Conservation (phyloP, 2,329 filamentous ascomycete species). For the Huntiella omanensis region DNA sequence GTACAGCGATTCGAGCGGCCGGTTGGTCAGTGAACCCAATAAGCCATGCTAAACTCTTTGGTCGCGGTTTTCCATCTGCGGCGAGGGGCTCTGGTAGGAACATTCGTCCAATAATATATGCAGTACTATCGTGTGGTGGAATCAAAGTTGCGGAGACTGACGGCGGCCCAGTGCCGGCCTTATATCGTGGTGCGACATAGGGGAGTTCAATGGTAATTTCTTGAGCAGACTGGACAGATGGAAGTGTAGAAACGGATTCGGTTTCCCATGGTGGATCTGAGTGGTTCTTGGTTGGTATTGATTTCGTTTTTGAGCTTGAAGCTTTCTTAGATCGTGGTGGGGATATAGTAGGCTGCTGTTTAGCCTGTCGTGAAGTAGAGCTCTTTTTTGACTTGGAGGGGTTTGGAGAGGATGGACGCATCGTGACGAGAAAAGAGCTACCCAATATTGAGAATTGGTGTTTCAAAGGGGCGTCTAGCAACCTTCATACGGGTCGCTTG, state of each 20-base stretch:
- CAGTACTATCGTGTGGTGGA: slow-evolving; percentile 30
- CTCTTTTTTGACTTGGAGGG: no score
- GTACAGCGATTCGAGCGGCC: slow-evolving; percentile 27
- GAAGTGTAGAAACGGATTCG: background rate
- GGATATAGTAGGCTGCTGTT: no score
- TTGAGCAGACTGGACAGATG: background rate
- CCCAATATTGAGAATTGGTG: no score
- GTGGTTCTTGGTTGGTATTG: no score
- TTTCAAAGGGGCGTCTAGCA: no score
- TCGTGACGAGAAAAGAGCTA: background rate
- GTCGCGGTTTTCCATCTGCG: slow-evolving; percentile 19
- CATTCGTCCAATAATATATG: slow-evolving; percentile 37
- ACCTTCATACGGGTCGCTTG: no score
- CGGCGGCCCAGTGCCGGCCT: slow-evolving; percentile 28
- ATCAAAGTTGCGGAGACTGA: slow-evolving; percentile 28
- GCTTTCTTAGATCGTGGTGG: no score
- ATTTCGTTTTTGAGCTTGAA: no score
- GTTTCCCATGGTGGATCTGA: no score
- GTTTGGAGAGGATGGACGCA: no score
- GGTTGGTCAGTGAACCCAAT: slow-evolving; percentile 36
- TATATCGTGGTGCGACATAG: slow-evolving; percentile 18
- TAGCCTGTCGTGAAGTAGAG: no score
- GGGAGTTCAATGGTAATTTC: slow-evolving; percentile 14
- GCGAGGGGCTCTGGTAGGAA: slow-evolving; percentile 23
- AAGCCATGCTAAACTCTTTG: slow-evolving; percentile 31